A percentile compares a stretch with the other conserved stretches of the same genome.
These are phyloP conservation scores for Papiliotrema laurentii DNA, from an alignment of 1,284 basidiomycete genomes.

Conservation along the genomic window DNA sequence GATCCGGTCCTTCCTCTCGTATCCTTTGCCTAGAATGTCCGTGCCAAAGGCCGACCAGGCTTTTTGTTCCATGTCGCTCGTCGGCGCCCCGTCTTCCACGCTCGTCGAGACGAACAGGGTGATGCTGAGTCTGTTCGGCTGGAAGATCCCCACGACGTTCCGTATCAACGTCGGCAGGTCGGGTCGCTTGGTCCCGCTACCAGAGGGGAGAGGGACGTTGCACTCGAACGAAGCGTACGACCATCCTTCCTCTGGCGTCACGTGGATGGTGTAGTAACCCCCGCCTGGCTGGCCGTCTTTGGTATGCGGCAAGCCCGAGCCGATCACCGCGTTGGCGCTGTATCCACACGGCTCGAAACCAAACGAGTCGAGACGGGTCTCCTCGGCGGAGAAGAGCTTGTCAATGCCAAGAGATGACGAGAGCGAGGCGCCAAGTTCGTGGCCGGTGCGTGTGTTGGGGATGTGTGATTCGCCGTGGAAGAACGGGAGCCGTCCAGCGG, in stretches of 20 bases:
- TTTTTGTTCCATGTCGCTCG: slow-evolving; percentile 18
- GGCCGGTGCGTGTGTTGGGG: slow-evolving; percentile 39
- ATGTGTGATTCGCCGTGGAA: slow-evolving; percentile 52
- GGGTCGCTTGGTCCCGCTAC: slow-evolving; percentile 39
- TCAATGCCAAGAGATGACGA: slow-evolving; percentile 76
- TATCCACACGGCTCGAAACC: slow-evolving; percentile 96
- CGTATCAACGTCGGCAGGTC: slow-evolving; percentile 75
- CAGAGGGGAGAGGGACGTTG: slow-evolving; percentile 72
- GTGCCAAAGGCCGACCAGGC: slow-evolving; percentile 37
- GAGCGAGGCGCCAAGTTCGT: slow-evolving; percentile 62
- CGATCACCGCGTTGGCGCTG: slow-evolving; percentile 87
- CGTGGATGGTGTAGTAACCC: slow-evolving; percentile 97
- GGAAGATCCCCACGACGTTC: slow-evolving; percentile 87
- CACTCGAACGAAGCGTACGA: slow-evolving; percentile 98
- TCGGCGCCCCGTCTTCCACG: slow-evolving; percentile 51
- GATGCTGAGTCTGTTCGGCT: slow-evolving; percentile 78
- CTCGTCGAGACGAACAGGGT: slow-evolving; percentile 82
- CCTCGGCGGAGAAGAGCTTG: slow-evolving; percentile 69
- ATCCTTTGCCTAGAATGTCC: slow-evolving; percentile 41
- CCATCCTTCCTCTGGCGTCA: slow-evolving; percentile 95
- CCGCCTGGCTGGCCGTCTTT: slow-evolving; percentile 53
- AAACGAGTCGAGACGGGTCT: slow-evolving; percentile 86
- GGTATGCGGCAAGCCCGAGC: slow-evolving; percentile 45
- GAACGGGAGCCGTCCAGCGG: slow-evolving; percentile 71
- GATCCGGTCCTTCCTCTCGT: slow-evolving; percentile 83